Evolutionary conservation across 176 grass and related monocot genomes (phyloP).

Genomic region (Alopecurus myosuroides): DNA sequence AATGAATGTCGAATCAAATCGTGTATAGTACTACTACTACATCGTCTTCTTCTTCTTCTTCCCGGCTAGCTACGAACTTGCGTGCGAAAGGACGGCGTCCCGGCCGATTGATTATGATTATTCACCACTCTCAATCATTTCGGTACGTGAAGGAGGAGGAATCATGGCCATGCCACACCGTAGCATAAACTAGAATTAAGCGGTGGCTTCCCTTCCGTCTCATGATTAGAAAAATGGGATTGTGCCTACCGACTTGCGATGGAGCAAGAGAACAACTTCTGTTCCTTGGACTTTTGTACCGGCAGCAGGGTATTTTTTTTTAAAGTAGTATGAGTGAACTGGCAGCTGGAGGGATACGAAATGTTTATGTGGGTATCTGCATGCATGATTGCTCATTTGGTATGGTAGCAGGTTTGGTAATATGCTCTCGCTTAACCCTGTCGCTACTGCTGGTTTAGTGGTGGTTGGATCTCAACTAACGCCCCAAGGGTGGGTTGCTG

Average conservation of each 20-base stretch:
- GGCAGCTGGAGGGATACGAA: not conserved
- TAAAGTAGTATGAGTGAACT: not conserved
- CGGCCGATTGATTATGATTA: not conserved
- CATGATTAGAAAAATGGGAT: not conserved
- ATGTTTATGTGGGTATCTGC: not conserved
- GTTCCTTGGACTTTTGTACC: not conserved
- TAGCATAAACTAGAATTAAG: not conserved
- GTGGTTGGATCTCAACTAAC: constrained; percentile 51
- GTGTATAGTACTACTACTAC: not conserved
- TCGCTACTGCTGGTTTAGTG: constrained; percentile 1
- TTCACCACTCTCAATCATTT: not conserved
- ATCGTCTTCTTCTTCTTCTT: not conserved
- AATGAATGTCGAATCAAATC: not conserved
- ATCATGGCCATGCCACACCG: not conserved
- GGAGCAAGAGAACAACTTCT: not conserved
- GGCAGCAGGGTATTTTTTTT: not conserved
- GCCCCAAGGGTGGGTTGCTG: not conserved
- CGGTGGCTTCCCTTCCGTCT: not conserved
- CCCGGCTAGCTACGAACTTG: not conserved
- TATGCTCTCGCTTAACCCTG: constrained; percentile 1
- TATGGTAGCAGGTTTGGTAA: not conserved
- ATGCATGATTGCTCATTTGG: not conserved
- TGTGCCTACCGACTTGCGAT: not conserved
- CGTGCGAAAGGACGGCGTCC: not conserved
- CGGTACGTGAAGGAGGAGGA: not conserved